Percentiles rank a stretch among this genome's conserved stretches.
Evolutionary conservation across 352 stramenopile genomes (phyloP).

Genomic region (Peronospora farinosa): DNA sequence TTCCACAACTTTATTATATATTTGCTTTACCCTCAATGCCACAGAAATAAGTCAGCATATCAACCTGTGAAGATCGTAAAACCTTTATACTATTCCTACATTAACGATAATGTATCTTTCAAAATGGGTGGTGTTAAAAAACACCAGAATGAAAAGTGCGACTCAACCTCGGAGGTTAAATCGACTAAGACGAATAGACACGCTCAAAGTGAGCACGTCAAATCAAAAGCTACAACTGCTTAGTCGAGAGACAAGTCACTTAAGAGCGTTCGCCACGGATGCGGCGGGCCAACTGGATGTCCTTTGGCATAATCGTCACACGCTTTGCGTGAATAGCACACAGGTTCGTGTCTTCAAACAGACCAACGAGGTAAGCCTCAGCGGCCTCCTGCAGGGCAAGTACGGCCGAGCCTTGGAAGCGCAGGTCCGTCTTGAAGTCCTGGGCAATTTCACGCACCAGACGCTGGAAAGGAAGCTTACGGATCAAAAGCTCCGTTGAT

Average conservation of each 20-base stretch:
- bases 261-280: conserved; percentile 87
- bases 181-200: conserved; percentile 2
- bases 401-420: conserved; percentile 84
- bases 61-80: too few species aligned
- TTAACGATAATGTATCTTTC: conserved; percentile 14
- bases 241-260: conserved; percentile 25
- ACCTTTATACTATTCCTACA: neutral
- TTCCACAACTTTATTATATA: too few species aligned
- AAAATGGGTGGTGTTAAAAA: conserved; percentile 49
- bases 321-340: conserved; percentile 91
- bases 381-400: conserved; percentile 85
- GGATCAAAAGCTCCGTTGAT: conserved; percentile 93
- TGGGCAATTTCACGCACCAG: conserved; percentile 90
- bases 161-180: conserved; percentile 5
- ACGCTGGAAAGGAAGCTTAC: conserved; percentile 94
- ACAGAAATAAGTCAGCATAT: too few species aligned
- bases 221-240: conserved; percentile 72
- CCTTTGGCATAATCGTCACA: conserved; percentile 93
- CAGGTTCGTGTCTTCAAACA: conserved; percentile 90
- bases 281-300: conserved; percentile 91
- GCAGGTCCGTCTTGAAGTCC: conserved; percentile 85
- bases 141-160: conserved; percentile 34
- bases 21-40: too few species aligned
- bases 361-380: conserved; percentile 73
- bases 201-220: neutral